These are phyloP conservation scores for Prinsepia uniflora DNA, from an alignment of 306 rosid genomes.

Conservation along the genomic window DNA sequence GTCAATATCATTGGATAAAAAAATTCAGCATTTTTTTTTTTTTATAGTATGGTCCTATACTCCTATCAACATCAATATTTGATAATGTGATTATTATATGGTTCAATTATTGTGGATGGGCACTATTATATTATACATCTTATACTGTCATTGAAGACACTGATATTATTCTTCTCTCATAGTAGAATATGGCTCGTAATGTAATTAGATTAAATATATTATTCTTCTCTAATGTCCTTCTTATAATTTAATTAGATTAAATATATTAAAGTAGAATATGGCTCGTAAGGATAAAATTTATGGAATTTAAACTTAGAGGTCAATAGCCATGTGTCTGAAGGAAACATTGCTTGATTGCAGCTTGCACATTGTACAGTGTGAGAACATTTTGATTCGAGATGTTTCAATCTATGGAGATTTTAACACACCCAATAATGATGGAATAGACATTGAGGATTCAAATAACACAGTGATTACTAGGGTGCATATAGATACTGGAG, in stretches of 20 bases:
- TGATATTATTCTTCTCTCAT: background rate
- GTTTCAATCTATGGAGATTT: constrained; percentile 78
- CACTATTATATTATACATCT: too few species aligned
- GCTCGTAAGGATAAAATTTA: too few species aligned
- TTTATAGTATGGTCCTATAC: too few species aligned
- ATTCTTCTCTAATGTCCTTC: too few species aligned
- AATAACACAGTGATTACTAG: constrained; percentile 68
- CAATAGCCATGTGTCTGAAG: background rate
- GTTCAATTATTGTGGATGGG: background rate
- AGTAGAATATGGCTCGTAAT: too few species aligned
- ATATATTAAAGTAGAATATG: too few species aligned
- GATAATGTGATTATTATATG: background rate
- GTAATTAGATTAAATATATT: too few species aligned
- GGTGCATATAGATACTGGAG: constrained; percentile 86
- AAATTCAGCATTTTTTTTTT: too few species aligned
- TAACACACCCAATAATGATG: constrained; percentile 85
- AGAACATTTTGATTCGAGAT: constrained; percentile 46
- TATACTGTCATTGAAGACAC: background rate
- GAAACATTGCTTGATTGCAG: constrained; percentile 40
- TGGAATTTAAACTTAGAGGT: too few species aligned
- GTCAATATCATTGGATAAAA: too few species aligned
- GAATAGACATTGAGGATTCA: constrained; percentile 92
- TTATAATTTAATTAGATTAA: too few species aligned
- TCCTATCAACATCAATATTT: background rate
- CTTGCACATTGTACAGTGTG: constrained; percentile 73